phyloP scores from a whole-genome alignment of 2,329 filamentous ascomycete genomes.

The Neopestalotiopsis clavispora region DNA sequence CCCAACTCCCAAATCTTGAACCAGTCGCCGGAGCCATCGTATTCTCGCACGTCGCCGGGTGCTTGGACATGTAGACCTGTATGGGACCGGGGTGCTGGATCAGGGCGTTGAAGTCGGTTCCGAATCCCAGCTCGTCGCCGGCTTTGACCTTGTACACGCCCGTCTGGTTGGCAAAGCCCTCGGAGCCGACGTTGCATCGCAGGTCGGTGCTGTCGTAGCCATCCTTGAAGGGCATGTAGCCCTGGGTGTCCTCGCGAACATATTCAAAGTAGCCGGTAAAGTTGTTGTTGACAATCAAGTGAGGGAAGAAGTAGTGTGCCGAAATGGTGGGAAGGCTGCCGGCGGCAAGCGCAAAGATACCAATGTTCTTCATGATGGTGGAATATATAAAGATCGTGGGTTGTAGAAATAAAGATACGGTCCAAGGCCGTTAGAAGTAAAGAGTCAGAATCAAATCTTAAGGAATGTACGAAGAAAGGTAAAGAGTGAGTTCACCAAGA shows the following conservation, averaged over 20 bases:
- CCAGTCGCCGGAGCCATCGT: slow-evolving; percentile 10
- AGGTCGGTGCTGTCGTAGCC: not conserved
- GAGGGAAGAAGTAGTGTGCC: slow-evolving; percentile 1
- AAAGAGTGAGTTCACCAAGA: not conserved
- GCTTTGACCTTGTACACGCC: not conserved
- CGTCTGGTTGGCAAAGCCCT: not conserved
- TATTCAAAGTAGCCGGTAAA: not conserved
- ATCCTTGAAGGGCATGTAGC: not conserved
- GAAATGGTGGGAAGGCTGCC: not conserved
- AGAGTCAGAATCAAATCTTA: not conserved
- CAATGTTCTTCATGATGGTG: not conserved
- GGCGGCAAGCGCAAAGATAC: not conserved
- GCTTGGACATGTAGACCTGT: slow-evolving; percentile 5
- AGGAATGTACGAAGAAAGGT: not conserved
- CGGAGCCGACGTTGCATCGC: not conserved
- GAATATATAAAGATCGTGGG: not conserved
- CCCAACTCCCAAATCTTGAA: slow-evolving; percentile 9
- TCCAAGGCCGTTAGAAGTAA: not conserved
- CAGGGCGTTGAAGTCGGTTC: not conserved
- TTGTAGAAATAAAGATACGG: not conserved
- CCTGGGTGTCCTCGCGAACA: not conserved
- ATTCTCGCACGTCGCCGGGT: not conserved
- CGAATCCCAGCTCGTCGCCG: not conserved
- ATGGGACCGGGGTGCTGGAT: slow-evolving; percentile 3
- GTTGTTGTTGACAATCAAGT: not conserved